phyloP scores from a whole-genome alignment of 2,329 filamentous ascomycete species.

The Penicillium sp. region DNA sequence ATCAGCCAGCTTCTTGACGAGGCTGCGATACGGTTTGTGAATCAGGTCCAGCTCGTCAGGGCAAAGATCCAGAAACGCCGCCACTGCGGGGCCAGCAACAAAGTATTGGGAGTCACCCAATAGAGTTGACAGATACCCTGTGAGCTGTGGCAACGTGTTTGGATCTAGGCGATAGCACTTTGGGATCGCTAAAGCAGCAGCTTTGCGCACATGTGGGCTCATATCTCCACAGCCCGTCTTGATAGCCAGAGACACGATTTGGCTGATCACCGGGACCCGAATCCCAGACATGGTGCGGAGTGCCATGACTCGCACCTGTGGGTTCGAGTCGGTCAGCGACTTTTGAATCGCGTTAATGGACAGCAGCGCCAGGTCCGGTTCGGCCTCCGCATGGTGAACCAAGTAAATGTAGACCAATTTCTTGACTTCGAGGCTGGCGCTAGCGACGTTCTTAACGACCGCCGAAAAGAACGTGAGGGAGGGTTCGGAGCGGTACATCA shows the following conservation, averaged over 20 bases:
- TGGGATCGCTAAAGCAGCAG: slow-evolving; percentile 88
- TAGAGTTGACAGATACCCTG: slow-evolving; percentile 76
- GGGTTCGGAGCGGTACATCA: slow-evolving; percentile 91
- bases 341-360: slow-evolving; percentile 99
- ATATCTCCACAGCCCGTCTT: slow-evolving; percentile 92
- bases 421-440: slow-evolving; percentile 90
- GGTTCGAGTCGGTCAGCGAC: slow-evolving; percentile 88
- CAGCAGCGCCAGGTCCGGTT: slow-evolving; percentile 90
- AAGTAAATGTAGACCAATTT: slow-evolving; percentile 99
- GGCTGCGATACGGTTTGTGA: slow-evolving; percentile 81
- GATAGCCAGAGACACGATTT: slow-evolving; percentile 94
- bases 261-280: slow-evolving; percentile 93
- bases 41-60: slow-evolving; percentile 85
- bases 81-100: slow-evolving; percentile 90
- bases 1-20: slow-evolving; percentile 90
- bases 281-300: slow-evolving; percentile 97
- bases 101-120: slow-evolving; percentile 93
- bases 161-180: slow-evolving; percentile 95
- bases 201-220: slow-evolving; percentile 90
- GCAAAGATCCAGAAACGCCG: slow-evolving; percentile 85
- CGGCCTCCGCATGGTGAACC: slow-evolving; percentile 91
- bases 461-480: slow-evolving; percentile 95
- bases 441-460: slow-evolving; percentile 96
- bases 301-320: slow-evolving; percentile 86
- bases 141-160: slow-evolving; percentile 76